These are phyloP conservation scores for Daucus carota DNA, from an alignment of 129 eudicot genomes.

Conservation along the genomic window DNA sequence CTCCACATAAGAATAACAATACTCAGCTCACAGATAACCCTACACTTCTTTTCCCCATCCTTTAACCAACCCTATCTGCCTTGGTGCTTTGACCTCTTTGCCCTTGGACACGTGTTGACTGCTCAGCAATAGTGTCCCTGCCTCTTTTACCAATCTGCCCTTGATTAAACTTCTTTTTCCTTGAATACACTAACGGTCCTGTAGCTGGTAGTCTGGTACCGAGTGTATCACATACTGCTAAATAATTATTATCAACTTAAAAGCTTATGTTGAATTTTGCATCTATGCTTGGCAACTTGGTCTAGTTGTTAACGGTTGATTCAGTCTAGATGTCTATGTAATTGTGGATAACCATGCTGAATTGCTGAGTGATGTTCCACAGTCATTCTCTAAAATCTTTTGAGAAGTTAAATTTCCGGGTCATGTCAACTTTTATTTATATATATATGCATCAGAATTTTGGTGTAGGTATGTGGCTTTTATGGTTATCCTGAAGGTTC, in stretches of 20 bases:
- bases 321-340: neutral
- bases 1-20: too few relatives aligned
- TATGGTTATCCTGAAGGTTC: neutral
- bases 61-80: too few relatives aligned
- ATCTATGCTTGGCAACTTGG: neutral
- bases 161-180: too few relatives aligned
- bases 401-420: neutral
- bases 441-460: neutral
- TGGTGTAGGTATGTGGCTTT: too few relatives aligned
- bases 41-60: too few relatives aligned
- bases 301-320: neutral
- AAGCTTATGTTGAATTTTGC: constrained; percentile 4
- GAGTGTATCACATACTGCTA: neutral
- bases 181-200: neutral
- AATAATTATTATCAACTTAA: neutral
- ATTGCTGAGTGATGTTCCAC: neutral
- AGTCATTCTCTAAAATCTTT: neutral
- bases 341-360: neutral
- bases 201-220: too few relatives aligned
- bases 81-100: too few relatives aligned
- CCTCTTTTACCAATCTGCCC: too few relatives aligned
- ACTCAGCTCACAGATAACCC: too few relatives aligned
- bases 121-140: too few relatives aligned
- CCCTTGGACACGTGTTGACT: too few relatives aligned
- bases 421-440: neutral